phyloP scores from a whole-genome alignment of 2,329 filamentous ascomycete species.

The Zymoseptoria ardabiliae region DNA sequence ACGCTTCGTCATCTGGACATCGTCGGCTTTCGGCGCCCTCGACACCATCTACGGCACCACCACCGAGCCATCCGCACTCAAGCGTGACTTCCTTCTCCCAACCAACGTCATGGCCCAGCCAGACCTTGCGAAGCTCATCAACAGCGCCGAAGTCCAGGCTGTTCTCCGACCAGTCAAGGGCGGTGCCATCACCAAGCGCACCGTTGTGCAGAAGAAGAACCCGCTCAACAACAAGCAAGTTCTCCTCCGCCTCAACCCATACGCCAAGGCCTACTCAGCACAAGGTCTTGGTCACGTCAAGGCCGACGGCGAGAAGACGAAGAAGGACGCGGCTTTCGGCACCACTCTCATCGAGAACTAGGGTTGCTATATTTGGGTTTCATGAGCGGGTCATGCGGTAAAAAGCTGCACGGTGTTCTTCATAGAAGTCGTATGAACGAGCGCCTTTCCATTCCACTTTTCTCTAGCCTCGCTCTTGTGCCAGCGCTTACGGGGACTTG shows the following conservation, averaged over 20 bases:
- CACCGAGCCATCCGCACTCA: constrained; percentile 79
- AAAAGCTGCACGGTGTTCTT: constrained; percentile 19
- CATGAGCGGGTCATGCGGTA: constrained; percentile 15
- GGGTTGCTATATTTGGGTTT: constrained; percentile 15
- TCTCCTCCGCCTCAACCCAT: constrained; percentile 96
- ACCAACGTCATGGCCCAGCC: constrained; percentile 88
- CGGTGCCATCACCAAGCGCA: constrained; percentile 80
- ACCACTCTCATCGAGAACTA: constrained; percentile 44
- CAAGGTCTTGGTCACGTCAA: constrained; percentile 71
- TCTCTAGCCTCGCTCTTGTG: background rate
- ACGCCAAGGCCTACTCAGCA: constrained; percentile 84
- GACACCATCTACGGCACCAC: constrained; percentile 96
- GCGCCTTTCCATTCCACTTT: background rate
- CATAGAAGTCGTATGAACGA: constrained; percentile 4
- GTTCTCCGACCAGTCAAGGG: constrained; percentile 90
- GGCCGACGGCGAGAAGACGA: constrained; percentile 55
- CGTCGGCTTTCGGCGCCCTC: constrained; percentile 89
- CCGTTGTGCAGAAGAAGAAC: constrained; percentile 98
- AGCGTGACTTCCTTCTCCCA: constrained; percentile 98
- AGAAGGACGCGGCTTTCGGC: constrained; percentile 46
- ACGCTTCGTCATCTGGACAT: constrained; percentile 99
- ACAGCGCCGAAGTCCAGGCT: constrained; percentile 96
- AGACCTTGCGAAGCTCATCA: constrained; percentile 96
- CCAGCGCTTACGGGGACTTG: too few relatives aligned
- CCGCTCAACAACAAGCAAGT: constrained; percentile 98